Evolutionary conservation across 495 filamentous ascomycete species (phyloP), one percentile per base, ranked within the genome.

Genomic region (Trichoderma erinaceum): DNA sequence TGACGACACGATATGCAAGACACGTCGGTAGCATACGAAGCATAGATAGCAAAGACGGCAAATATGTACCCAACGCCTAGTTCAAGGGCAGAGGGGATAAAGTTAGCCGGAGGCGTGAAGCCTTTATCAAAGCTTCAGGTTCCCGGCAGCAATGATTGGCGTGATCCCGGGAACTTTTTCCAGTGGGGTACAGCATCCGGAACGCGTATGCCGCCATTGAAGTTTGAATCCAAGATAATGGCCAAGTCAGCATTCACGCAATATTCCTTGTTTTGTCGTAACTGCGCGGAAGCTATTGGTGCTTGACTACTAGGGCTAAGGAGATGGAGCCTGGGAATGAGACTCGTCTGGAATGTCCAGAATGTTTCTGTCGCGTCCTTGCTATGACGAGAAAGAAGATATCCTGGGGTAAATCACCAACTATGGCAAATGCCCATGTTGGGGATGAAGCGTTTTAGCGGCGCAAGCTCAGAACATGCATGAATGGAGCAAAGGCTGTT

Each of bases 1-100:
- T 61, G 56, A 61, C 56, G 56, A 61, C 56, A 61, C 56, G 18
- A 32, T 12, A 61, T 61, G 56, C 56, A 21, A 32, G 56, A 61
- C 56, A 61, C 56, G 56, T 61, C 56, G 56, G 15, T 25, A 18
- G 27, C 27, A 32, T 32, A 61, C 56, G 56, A 61, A 52, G 21
- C 56, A 32, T 8, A 12, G 21, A 32, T 23, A 12, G 21, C 50
- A 21, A 58, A 58, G 1, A 48, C 11, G 13, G 15, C 44, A n/a
- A 48, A 48, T 48, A 48, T 46, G 2, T 18, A 2, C 48, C 48
- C 48, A 23, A 52, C 21, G 8, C 4, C 48, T 21, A 29, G 25
- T 16, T 32, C 56, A 23, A 61, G 12, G 10, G 12, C 23, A 29
- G 25, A 25, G 12, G 18, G 23, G 27, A 61, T 61, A 61, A 61